Percentiles rank a stretch among this genome's conserved stretches.
Conservation (phyloP, 2,329 filamentous ascomycete species). For the Teratosphaeria zuluensis region DNA sequence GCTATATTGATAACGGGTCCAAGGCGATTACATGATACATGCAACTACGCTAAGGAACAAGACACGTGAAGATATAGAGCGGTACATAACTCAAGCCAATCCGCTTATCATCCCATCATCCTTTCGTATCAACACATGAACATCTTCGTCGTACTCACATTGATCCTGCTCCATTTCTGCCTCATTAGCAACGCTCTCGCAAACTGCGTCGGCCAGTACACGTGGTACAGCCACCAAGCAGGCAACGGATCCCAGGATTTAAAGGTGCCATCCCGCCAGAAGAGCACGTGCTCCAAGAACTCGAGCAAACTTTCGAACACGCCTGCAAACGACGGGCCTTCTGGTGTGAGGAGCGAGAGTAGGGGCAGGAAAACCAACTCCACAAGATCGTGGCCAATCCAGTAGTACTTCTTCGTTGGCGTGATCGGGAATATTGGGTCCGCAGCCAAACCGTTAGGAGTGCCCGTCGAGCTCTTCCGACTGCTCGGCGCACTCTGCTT, state of each 20-base stretch:
- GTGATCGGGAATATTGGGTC: slow-evolving; percentile 6
- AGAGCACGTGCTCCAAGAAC: slow-evolving; percentile 33
- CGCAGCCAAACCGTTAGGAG: slow-evolving; percentile 9
- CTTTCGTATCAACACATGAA: slow-evolving; percentile 31
- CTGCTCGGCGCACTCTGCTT: slow-evolving; percentile 10
- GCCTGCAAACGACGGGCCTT: slow-evolving; percentile 13
- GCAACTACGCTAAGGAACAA: no score
- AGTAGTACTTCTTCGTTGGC: slow-evolving; percentile 41
- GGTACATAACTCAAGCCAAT: background rate
- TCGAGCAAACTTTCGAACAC: slow-evolving; percentile 18
- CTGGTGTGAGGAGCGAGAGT: slow-evolving; percentile 26
- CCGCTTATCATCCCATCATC: background rate
- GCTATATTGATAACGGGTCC: no score
- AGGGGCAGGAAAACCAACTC: slow-evolving; percentile 42
- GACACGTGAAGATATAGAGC: background rate
- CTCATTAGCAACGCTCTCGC: slow-evolving; percentile 34
- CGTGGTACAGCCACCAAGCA: slow-evolving; percentile 43
- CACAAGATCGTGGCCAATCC: slow-evolving; percentile 58
- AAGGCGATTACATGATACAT: no score
- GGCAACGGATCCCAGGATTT: slow-evolving; percentile 41
- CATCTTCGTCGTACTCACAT: slow-evolving; percentile 57
- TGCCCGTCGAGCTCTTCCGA: slow-evolving; percentile 4
- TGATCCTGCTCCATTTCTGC: slow-evolving; percentile 53
- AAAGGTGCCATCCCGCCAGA: slow-evolving; percentile 43
- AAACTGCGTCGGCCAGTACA: slow-evolving; percentile 47